Percentiles rank a stretch among this genome's conserved stretches.
These are phyloP conservation scores for Mycena sanguinolenta DNA, from an alignment of 768 basidiomycete species.

Conservation along the genomic window DNA sequence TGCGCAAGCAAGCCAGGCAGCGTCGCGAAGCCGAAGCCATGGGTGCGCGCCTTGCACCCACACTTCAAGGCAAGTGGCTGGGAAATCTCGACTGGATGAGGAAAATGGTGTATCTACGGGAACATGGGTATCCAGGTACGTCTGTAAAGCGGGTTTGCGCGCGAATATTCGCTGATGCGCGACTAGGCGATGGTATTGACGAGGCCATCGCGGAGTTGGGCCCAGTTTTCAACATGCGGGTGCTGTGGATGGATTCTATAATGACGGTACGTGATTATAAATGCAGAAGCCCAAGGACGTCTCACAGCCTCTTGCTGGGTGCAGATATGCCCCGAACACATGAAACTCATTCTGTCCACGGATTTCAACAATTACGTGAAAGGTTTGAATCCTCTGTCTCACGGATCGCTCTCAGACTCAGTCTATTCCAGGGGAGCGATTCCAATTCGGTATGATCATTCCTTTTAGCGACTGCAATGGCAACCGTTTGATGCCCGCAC, in stretches of 20 bases:
- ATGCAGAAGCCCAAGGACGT: background rate
- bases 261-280: slow-evolving; percentile 30
- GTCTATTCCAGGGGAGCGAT: slow-evolving; percentile 36
- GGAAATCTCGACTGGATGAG: slow-evolving; percentile 47
- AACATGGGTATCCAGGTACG: slow-evolving; percentile 49
- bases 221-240: slow-evolving; percentile 33
- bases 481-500: no score
- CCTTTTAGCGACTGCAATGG: no score
- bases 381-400: slow-evolving; percentile 21
- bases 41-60: slow-evolving; percentile 44
- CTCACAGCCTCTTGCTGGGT: background rate
- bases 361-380: slow-evolving; percentile 47
- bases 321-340: slow-evolving; percentile 38
- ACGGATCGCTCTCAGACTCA: background rate
- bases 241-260: slow-evolving; percentile 38
- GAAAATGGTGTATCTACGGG: slow-evolving; percentile 39
- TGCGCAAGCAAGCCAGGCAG: slow-evolving; percentile 13
- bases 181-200: slow-evolving; percentile 22
- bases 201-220: slow-evolving; percentile 20
- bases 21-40: slow-evolving; percentile 32
- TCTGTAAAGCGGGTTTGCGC: background rate
- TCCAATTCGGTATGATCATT: slow-evolving; percentile 19
- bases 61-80: slow-evolving; percentile 32
- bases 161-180: background rate
- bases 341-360: slow-evolving; percentile 43